Percentiles rank a stretch among this genome's conserved stretches.
phyloP scores from a whole-genome alignment of 148 eudicot genomes.

The Spergularia bocconei region DNA sequence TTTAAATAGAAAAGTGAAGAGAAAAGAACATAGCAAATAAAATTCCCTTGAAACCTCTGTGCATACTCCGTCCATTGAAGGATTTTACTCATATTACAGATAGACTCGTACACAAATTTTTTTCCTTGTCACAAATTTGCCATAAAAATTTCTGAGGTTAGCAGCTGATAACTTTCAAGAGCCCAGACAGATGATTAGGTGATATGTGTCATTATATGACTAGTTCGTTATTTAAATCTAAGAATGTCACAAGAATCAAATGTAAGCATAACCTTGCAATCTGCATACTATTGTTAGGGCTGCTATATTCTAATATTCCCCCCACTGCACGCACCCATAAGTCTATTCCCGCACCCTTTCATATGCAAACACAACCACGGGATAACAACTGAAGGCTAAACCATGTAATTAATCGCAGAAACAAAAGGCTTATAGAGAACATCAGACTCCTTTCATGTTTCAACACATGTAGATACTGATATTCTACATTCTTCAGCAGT shows the following conservation, averaged over 20 bases:
- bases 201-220: not conserved
- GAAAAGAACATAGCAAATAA: too few species aligned
- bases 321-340: too few species aligned
- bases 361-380: constrained; percentile 11
- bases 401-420: not conserved
- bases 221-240: not conserved
- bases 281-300: too few species aligned
- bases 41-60: too few species aligned
- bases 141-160: not conserved
- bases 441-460: not conserved
- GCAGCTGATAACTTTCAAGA: not conserved
- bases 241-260: not conserved
- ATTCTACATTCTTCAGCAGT: not conserved
- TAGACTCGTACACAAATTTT: too few species aligned
- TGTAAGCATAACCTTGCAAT: too few species aligned
- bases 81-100: too few species aligned
- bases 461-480: constrained; percentile 1
- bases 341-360: too few species aligned
- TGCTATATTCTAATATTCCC: too few species aligned
- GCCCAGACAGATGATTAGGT: not conserved
- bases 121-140: not conserved
- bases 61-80: too few species aligned
- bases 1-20: too few species aligned
- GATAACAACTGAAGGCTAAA: constrained; percentile 3
- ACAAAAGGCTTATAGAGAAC: not conserved